Base-by-base conservation (phyloP, 805 yeast genomes). In the Ogataea saltuana region DNA sequence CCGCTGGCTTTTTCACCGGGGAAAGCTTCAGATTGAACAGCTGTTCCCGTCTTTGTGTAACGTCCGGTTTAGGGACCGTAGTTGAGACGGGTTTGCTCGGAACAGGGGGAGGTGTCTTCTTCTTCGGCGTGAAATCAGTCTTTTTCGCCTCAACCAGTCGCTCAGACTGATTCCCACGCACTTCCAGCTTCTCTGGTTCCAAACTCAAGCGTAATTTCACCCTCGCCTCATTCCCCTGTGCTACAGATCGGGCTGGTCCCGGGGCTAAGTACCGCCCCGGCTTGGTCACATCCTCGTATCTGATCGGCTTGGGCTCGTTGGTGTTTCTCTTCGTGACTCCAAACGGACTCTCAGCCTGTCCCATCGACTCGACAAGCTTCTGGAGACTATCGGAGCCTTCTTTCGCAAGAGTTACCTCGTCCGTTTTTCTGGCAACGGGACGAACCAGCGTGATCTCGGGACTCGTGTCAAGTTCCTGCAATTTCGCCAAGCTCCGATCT, bases 271-370 rank as follows among this genome's bases (percentile, higher is more conserved):
- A 19, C 18, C 22, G 27, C 22, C 33, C 37, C 4, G 49, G 41
- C 21, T 47, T 46, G 45, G 56, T 40, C 3, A 56, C 27, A 28
- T 58, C 63, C 9, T 55, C 63, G 15, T 42, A 52, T 27, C 34
- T 48, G 18, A 60, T 48, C 4, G 57, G 48, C 22, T 46, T 41
- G 3, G 67, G 65, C 31, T 45, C 61, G 7, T 50, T 42, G 8
- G 6, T 22, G 28, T 33, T 32, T 34, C 31, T 34, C 3, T 6
- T 32, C 1, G 41, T 18, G 5, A 40, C 26, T 7, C 42, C 38
- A 26, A 37, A 45, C 9, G 41, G 41, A 38, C 11, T 30, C 16
- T 19, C 31, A 10, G 51, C 34, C 4, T 44, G 26, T 11, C 48
- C 49, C 18, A 49, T 41, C 12, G 53, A 33, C 2, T 42, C 39